Evolutionary conservation across 1,139 yeast species (phyloP), one percentile per base, ranked within the genome.

Genomic region (Arxiozyma slooffiae): DNA sequence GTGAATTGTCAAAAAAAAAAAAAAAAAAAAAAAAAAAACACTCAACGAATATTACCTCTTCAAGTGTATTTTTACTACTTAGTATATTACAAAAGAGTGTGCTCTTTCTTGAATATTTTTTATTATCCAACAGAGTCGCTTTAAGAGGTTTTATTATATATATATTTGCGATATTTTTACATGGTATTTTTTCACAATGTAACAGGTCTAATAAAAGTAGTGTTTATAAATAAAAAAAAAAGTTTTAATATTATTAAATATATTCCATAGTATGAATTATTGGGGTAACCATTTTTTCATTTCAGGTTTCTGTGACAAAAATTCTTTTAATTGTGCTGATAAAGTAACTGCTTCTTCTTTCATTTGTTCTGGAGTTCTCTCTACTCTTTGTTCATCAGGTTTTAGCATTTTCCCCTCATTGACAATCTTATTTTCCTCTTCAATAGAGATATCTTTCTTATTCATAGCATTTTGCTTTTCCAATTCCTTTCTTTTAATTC

Each of bases 281-380:
- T 36, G 26, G 4, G 41, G 37, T 5, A 36, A 20, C 48, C 48
- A 48, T 41, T 48, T 20, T 23, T 37, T 45, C 48, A 49, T n/a
- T 1, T 52, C 53, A 2, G 58, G 58, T 24, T 46, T 45, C 18
- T 46, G 46, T 6, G 43, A 23, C 3, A 55, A 14, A 41, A 44
- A 71, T 74, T 75, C 71, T 7, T 59, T 50, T 3, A 95, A 86
- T 63, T 87, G 5, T 94, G 43, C 21, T 14, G 37, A 37, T 14
- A 57, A 41, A 1, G 37, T 9, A 4, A 8, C 20, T 4, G 57
- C 88, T 62, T 89, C 96, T 40, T 67, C 57, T 30, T 66, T 73
- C 96, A 89, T 86, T 2, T 66, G 82, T 41, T 78, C 82, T 51
- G 60, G 66, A 0, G 81, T 60, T 52, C 96, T 70, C 2, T 79